Evolutionary conservation across 768 basidiomycete species (phyloP).

Genomic region (Cyclocybe cylindracea): DNA sequence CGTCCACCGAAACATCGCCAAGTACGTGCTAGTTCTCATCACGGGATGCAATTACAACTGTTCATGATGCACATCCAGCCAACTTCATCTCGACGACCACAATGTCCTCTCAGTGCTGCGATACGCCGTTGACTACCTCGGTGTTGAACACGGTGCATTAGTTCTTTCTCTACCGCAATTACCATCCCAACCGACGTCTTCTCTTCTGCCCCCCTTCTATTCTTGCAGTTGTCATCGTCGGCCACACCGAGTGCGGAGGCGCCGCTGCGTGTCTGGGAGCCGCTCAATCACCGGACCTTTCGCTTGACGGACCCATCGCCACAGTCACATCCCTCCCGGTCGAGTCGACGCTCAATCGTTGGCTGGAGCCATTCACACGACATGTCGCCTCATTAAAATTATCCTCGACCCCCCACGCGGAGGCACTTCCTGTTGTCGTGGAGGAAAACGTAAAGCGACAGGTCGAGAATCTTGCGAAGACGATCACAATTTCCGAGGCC

Average conservation of each 20-base stretch:
- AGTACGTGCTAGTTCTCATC: constrained; percentile 43
- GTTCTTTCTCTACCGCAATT: constrained; percentile 20
- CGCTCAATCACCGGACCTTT: constrained; percentile 33
- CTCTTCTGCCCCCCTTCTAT: constrained; percentile 17
- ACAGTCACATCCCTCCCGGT: constrained; percentile 33
- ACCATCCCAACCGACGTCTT: constrained; percentile 31
- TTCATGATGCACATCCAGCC: constrained; percentile 40
- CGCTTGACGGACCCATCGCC: constrained; percentile 28
- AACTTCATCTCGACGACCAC: constrained; percentile 72
- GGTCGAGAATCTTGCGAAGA: constrained; percentile 50
- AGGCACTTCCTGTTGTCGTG: constrained; percentile 48
- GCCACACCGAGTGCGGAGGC: constrained; percentile 85
- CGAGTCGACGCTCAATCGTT: constrained; percentile 59
- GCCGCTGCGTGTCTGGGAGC: constrained; percentile 56
- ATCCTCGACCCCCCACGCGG: constrained; percentile 28
- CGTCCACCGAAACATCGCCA: constrained; percentile 85
- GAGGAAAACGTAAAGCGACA: constrained; percentile 63
- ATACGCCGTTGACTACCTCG: constrained; percentile 71
- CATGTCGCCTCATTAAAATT: constrained; percentile 51
- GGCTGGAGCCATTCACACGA: constrained; percentile 69
- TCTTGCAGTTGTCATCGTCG: constrained; percentile 71
- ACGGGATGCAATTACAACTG: not conserved
- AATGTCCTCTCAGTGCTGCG: constrained; percentile 71
- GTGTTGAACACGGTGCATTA: constrained; percentile 75
- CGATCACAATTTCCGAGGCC: constrained; percentile 45